Conservation (phyloP, 306 rosid species). For the Acacia acuminata region DNA sequence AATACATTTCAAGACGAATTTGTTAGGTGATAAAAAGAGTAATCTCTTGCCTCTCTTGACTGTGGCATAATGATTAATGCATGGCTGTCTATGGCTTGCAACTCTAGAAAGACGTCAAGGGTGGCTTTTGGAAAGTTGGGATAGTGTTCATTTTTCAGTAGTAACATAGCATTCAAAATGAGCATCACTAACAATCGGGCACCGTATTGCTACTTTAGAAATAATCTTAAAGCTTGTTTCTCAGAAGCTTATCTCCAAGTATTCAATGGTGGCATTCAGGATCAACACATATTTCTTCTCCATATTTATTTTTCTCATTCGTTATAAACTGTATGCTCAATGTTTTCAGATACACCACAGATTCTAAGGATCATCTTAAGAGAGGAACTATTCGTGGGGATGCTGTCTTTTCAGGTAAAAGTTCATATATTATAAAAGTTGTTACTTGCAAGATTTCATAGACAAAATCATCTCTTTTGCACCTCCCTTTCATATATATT, state of each 20-base stretch:
- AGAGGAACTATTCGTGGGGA: conserved; percentile 91
- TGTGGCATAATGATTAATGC: not conserved
- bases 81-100: not conserved
- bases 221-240: conserved; percentile 5
- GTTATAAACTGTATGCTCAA: not conserved
- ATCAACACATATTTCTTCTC: not conserved
- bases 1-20: not conserved
- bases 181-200: not conserved
- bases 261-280: not conserved
- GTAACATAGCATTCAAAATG: conserved; percentile 8
- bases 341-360: conserved; percentile 81
- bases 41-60: no score
- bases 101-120: not conserved
- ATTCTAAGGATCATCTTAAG: conserved; percentile 73
- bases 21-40: not conserved
- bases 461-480: not conserved
- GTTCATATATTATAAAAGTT: conserved; percentile 23
- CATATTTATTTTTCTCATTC: conserved; percentile 22
- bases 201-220: no score
- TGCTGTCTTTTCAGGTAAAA: conserved; percentile 73
- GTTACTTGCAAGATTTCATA: not conserved
- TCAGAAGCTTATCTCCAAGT: not conserved
- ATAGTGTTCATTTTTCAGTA: not conserved
- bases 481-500: not conserved
- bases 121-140: not conserved